phyloP scores from a whole-genome alignment of 2,329 filamentous ascomycete species.

The Onygena corvina region DNA sequence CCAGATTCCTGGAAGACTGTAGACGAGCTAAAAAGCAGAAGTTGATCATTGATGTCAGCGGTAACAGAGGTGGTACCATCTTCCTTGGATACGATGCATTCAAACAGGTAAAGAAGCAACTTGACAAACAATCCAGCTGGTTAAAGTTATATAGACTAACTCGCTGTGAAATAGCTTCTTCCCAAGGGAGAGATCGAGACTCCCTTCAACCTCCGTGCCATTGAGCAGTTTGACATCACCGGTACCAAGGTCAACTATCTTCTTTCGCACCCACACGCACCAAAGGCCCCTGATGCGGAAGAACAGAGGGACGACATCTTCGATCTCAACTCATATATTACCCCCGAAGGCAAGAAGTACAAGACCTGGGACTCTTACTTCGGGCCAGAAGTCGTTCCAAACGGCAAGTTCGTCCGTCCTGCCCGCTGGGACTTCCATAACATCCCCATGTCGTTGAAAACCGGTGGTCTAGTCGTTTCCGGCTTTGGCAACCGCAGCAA shows the following conservation, averaged over 20 bases:
- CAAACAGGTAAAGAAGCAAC: conserved; percentile 26
- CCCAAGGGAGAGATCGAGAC: conserved; percentile 36
- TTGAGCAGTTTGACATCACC: conserved; percentile 29
- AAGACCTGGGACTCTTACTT: conserved; percentile 26
- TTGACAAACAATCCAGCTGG: background rate
- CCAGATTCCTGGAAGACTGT: conserved; percentile 38
- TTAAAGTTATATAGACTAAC: background rate
- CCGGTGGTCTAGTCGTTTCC: conserved; percentile 22
- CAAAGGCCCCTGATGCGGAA: conserved; percentile 8
- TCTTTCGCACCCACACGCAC: conserved; percentile 11
- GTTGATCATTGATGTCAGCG: conserved; percentile 52
- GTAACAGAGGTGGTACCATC: conserved; percentile 48
- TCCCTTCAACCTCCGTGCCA: conserved; percentile 37
- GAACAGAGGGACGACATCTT: conserved; percentile 10
- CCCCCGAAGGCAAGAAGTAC: conserved; percentile 27
- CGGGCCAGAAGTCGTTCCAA: conserved; percentile 20
- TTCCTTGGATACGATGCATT: conserved; percentile 41
- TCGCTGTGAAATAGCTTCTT: conserved; percentile 31
- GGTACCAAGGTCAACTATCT: conserved; percentile 20
- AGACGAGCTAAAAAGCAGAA: conserved; percentile 43
- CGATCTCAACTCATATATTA: conserved; percentile 16
- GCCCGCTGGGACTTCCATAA: conserved; percentile 18
- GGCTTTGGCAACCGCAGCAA: conserved; percentile 22
- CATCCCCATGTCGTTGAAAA: conserved; percentile 18
- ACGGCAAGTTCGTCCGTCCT: conserved; percentile 29